phyloP scores from a whole-genome alignment of 768 basidiomycete genomes.

The Boletus speciosus region DNA sequence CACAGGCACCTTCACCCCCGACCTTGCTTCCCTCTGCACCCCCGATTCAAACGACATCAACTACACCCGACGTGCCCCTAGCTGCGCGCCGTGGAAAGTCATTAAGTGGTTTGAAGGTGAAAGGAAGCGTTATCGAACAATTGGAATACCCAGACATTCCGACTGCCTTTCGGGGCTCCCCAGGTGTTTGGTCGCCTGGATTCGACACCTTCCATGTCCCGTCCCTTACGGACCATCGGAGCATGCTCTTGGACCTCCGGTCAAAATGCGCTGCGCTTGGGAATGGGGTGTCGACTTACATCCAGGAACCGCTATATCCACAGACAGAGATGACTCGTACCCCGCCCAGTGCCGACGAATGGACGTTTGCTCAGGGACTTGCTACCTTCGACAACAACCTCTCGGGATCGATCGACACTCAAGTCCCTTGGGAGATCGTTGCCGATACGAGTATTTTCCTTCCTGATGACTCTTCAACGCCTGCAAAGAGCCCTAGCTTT shows the following conservation, averaged over 20 bases:
- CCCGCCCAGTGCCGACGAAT: slow-evolving; percentile 32
- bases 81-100: slow-evolving; percentile 40
- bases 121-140: slow-evolving; percentile 12
- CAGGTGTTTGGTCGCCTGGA: slow-evolving; percentile 30
- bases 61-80: slow-evolving; percentile 23
- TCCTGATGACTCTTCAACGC: slow-evolving; percentile 14
- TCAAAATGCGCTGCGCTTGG: slow-evolving; percentile 31
- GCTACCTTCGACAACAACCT: slow-evolving; percentile 20
- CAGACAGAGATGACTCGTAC: not conserved
- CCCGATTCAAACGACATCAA: not conserved
- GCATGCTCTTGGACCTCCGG: slow-evolving; percentile 36
- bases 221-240: slow-evolving; percentile 30
- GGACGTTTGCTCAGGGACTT: slow-evolving; percentile 35
- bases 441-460: slow-evolving; percentile 9
- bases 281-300: slow-evolving; percentile 12
- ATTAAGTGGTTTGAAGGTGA: slow-evolving; percentile 28
- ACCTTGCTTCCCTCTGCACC: not conserved
- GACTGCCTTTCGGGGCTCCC: slow-evolving; percentile 40
- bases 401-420: slow-evolving; percentile 5
- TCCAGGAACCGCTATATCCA: not conserved
- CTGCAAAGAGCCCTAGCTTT: not conserved
- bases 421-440: not conserved
- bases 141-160: slow-evolving; percentile 41
- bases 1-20: not conserved
- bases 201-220: slow-evolving; percentile 17